Base-by-base conservation (phyloP, 768 basidiomycete genomes). In the Mrakia blollopis region DNA sequence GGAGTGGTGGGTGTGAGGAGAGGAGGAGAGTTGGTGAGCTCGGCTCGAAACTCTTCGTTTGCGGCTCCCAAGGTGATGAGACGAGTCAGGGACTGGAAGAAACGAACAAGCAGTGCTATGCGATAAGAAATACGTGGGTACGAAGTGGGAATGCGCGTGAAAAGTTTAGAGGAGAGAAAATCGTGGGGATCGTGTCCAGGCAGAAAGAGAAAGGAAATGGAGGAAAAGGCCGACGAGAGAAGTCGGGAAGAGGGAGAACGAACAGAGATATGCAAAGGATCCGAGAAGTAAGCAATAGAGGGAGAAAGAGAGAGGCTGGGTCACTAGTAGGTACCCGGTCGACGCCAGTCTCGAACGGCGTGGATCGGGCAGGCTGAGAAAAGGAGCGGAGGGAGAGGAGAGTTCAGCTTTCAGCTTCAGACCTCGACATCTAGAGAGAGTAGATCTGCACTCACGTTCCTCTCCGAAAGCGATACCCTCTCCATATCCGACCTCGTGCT, bases 351-450 rank as follows among this genome's bases (percentile, higher is more conserved):
- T 62, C 72, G 72, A 25, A 68, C 60, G 44, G 28, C 47, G 72
- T 77, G 76, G 61, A 77, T 77, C 21, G 76, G 76, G 41, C 76
- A 77, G 23, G 76, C 76, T 77, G 61, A 2, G 50, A 61, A 35
- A 13, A 14, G n/a, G 14, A 52, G 60, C 30, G 67, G 47, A 57
- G 35, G 61, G 75, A 18, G 47, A 7, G n/a, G 13, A 41, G 39
- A 18, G 30, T 11, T 28, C 28, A 47, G 52, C 11, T 50, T 18
- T 50, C 47, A 7, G 21, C 11, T 14, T 21, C 7, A 1, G 2
- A 5, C 21, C 44, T 21, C n/a, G 30, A 21, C 47, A n/a, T n/a
- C n/a, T n/a, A n/a, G n/a, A n/a, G n/a, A n/a, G 67, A 23, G 30
- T 16, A 30, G 44, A n/a, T 3, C 0, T 10, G 25, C 10, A 68